Base-by-base conservation (phyloP, 1,284 basidiomycete genomes). In the Testicularia cyperi region DNA sequence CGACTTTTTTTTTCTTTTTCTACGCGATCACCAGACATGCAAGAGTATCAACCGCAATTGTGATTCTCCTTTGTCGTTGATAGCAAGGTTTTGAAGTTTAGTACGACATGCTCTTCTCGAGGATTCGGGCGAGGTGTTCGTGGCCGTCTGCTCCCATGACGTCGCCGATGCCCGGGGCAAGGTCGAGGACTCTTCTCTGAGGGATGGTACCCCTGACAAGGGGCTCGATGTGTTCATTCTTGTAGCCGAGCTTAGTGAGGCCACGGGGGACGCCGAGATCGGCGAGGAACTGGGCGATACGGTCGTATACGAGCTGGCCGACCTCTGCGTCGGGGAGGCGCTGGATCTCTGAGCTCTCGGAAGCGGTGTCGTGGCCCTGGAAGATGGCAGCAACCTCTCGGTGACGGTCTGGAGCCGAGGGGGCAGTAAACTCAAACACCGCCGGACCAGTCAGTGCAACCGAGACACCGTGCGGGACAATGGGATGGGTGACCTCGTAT, bases 221-320 rank as follows among this genome's bases (percentile, higher is more conserved):
- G 70, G 79, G 72, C 14, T 70, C 52, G 5, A 77, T 74, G 38
- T 78, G 53, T 19, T 61, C 39, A 5, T 54, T 62, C 10, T 34
- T 82, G 78, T 95, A 94, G 61, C 92, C 94, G 29, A 97, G 82
- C 31, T 86, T 86, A 68, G 85, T 86, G 56, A 97, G 78, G 7
- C 92, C 92, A 46, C 92, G 84, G 12, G 92, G 92, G 10, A 96
- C 85, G 52, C 86, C 87, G 1, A 97, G 82, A 2, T 81, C 80
- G 69, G 92, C 90, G 33, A 97, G 82, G 84, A 97, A 97, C 43
- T 84, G 81, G 40, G 88, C 89, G 67, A 97, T 92, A 23, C 90
- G 84, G 77, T 96, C 92, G 66, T 86, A 88, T 28, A 97, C 78
- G 61, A 90, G 82, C 23, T 80, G 80, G 32, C 92, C 92, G 29